Conservation (phyloP, 78 protist species). For the Planoprotostelium fungivorum region DNA sequence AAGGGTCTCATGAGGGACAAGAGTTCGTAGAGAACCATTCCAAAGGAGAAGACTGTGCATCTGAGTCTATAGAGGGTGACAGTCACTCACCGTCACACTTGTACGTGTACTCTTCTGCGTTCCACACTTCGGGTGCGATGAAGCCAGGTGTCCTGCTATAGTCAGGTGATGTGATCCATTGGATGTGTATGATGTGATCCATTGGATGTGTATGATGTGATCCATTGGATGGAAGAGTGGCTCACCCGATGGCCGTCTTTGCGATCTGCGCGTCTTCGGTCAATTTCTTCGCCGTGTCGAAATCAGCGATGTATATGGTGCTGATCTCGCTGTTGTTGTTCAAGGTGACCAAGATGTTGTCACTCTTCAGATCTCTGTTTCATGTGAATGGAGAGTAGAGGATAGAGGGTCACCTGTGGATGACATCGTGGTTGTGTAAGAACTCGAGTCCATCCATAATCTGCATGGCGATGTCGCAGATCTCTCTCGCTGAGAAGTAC, state of each 20-base stretch:
- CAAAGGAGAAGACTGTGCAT: not conserved
- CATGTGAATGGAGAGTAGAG: not conserved
- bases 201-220: no score
- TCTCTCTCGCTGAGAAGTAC: not conserved
- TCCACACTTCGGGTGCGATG: not conserved
- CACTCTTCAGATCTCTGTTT: not conserved
- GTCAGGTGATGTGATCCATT: no score
- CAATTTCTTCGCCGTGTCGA: not conserved
- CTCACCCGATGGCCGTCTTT: not conserved
- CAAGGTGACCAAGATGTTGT: not conserved
- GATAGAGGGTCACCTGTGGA: not conserved
- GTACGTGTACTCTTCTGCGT: not conserved
- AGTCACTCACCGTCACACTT: not conserved
- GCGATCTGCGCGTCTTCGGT: not conserved
- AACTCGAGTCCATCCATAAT: not conserved
- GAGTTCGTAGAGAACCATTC: not conserved
- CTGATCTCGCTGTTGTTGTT: not conserved
- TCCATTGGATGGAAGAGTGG: not conserved
- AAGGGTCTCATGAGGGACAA: not conserved
- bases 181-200: no score
- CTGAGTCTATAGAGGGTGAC: not conserved
- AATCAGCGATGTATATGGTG: not conserved
- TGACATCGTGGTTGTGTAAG: not conserved
- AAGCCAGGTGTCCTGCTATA: not conserved
- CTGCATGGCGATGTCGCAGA: not conserved